Evolutionary conservation across 768 basidiomycete species (phyloP).

Genomic region (Mycena venus): DNA sequence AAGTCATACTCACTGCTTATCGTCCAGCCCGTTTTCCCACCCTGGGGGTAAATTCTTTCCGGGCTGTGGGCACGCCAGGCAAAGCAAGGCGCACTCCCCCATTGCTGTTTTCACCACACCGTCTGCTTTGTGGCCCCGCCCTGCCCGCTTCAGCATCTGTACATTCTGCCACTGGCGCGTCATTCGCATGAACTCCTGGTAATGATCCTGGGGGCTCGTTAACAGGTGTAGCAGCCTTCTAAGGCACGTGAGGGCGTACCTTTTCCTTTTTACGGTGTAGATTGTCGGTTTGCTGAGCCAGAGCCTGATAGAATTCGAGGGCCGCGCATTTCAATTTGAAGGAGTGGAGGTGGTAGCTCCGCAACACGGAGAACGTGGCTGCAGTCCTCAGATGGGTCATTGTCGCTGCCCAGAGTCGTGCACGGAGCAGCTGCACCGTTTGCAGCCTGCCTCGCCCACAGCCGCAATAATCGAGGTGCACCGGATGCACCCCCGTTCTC

Average conservation of each 20-base stretch:
- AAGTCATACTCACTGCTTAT: not conserved
- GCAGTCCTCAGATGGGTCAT: slow-evolving; percentile 12
- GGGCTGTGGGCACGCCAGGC: not conserved
- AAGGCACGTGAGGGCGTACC: not conserved
- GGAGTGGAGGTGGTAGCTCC: slow-evolving; percentile 15
- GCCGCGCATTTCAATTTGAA: slow-evolving; percentile 18
- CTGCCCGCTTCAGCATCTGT: too few relatives aligned
- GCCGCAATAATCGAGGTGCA: slow-evolving; percentile 46
- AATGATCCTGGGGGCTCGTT: not conserved
- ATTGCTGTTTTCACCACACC: not conserved
- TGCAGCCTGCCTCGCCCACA: not conserved
- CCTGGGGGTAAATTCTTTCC: not conserved
- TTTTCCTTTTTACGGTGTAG: not conserved
- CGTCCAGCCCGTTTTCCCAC: not conserved
- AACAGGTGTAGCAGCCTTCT: not conserved
- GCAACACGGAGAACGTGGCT: slow-evolving; percentile 16
- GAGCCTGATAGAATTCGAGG: slow-evolving; percentile 7
- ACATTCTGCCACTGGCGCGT: not conserved
- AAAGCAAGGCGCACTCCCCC: not conserved
- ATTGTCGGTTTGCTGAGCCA: not conserved
- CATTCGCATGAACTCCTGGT: not conserved
- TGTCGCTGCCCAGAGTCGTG: slow-evolving; percentile 26
- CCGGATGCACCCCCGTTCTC: slow-evolving; percentile 45
- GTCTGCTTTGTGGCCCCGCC: not conserved
- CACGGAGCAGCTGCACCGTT: slow-evolving; percentile 20